Conservation (phyloP, 352 stramenopile genomes). For the Pythium rishiriense region DNA sequence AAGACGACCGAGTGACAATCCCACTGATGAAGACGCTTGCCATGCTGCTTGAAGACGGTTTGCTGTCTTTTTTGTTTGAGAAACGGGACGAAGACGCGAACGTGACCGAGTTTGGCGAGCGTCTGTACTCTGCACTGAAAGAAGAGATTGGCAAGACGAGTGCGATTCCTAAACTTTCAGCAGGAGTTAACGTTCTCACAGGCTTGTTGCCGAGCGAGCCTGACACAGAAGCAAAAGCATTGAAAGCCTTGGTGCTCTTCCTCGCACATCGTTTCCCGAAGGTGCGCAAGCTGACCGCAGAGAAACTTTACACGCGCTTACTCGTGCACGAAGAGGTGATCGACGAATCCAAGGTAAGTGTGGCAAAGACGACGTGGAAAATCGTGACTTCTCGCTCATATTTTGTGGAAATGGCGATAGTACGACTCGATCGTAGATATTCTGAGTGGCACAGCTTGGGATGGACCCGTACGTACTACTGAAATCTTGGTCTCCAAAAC, state of each 20-base stretch:
- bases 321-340: conserved; percentile 76
- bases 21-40: conserved; percentile 88
- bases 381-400: background rate
- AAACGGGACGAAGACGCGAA: conserved; percentile 32
- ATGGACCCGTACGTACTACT: conserved; percentile 53
- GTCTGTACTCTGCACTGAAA: conserved; percentile 61
- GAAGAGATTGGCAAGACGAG: conserved; percentile 69
- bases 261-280: conserved; percentile 85
- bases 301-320: conserved; percentile 82
- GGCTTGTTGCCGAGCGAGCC: conserved; percentile 67
- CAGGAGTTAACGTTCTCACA: conserved; percentile 69
- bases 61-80: conserved; percentile 63
- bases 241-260: conserved; percentile 77
- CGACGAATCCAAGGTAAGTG: conserved; percentile 57
- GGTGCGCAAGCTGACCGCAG: conserved; percentile 79
- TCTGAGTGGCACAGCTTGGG: conserved; percentile 80
- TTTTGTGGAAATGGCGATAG: conserved; percentile 33
- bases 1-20: conserved; percentile 83
- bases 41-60: conserved; percentile 61
- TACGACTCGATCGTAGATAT: conserved; percentile 77
- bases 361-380: background rate
- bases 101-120: conserved; percentile 52
- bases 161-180: conserved; percentile 62
- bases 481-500: background rate
- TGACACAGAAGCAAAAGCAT: conserved; percentile 48